These are phyloP conservation scores for Cercospora sojina DNA, from an alignment of 2,329 filamentous ascomycete species.

Conservation along the genomic window DNA sequence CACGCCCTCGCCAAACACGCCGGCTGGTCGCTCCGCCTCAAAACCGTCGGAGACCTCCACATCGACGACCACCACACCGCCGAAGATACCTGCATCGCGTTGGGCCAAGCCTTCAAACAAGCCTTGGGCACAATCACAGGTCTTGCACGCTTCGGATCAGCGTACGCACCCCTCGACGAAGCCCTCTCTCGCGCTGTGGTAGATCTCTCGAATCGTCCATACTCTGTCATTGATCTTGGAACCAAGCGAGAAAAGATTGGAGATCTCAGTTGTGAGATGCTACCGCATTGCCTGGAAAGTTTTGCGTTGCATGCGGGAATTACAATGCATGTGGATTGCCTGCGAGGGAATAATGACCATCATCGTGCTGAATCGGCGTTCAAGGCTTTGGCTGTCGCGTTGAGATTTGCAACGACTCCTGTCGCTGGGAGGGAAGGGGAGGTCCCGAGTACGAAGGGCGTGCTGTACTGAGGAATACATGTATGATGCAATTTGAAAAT, in stretches of 20 bases:
- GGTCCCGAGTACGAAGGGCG: constrained; percentile 94
- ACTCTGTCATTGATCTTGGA: constrained; percentile 76
- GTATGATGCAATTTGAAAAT: background rate
- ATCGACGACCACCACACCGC: constrained; percentile 99
- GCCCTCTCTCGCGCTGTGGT: constrained; percentile 90
- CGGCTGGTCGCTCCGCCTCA: constrained; percentile 84
- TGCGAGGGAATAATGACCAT: constrained; percentile 90
- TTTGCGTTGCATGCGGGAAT: constrained; percentile 88
- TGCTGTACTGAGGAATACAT: constrained; percentile 54
- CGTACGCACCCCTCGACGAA: constrained; percentile 92
- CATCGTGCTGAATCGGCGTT: constrained; percentile 95
- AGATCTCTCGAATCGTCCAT: constrained; percentile 91
- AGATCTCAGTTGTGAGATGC: constrained; percentile 91
- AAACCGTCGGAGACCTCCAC: constrained; percentile 85
- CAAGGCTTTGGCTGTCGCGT: constrained; percentile 88
- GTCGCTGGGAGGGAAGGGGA: constrained; percentile 83
- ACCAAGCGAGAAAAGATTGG: constrained; percentile 91
- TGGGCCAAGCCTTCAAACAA: constrained; percentile 77
- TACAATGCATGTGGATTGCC: constrained; percentile 92
- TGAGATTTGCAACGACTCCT: constrained; percentile 71
- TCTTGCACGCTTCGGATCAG: constrained; percentile 84
- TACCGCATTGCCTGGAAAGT: constrained; percentile 90
- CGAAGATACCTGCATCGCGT: constrained; percentile 90
- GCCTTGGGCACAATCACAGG: constrained; percentile 77
- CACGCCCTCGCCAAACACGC: constrained; percentile 95